Percentiles rank a stretch among this genome's conserved stretches.
Conservation (phyloP, 2,329 filamentous ascomycete genomes). For the Aspergillus floridensis region DNA sequence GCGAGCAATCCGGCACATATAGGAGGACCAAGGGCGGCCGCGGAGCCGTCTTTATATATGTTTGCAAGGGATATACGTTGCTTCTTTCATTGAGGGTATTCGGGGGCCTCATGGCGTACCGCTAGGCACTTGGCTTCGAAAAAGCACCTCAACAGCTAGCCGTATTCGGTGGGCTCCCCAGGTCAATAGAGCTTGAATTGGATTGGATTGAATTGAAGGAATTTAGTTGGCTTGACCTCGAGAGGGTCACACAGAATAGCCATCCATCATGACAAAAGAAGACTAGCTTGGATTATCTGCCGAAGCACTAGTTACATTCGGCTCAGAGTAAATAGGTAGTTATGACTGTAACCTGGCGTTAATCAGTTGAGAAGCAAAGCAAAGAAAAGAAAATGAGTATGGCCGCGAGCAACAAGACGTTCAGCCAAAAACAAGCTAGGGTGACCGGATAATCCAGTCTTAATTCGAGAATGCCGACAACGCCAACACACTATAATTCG, state of each 20-base stretch:
- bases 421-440: conserved; percentile 2
- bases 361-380: neutral
- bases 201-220: too few species aligned
- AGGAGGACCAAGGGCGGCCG: too few species aligned
- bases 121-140: too few species aligned
- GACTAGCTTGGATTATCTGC: conserved; percentile 3
- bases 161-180: too few species aligned
- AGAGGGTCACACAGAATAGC: neutral
- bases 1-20: too few species aligned
- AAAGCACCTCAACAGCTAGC: too few species aligned
- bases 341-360: neutral
- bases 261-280: neutral
- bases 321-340: neutral
- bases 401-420: neutral
- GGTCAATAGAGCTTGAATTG: too few species aligned
- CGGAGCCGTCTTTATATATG: too few species aligned
- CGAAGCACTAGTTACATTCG: conserved; percentile 1
- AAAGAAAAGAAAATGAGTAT: neutral
- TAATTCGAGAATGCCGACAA: neutral
- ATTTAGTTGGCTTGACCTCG: neutral
- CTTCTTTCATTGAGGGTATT: too few species aligned
- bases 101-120: too few species aligned
- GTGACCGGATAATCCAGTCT: conserved; percentile 2
- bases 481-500: conserved; percentile 6
- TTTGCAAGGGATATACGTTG: too few species aligned